Percentiles rank a stretch among this genome's conserved stretches.
Evolutionary conservation across 2,329 filamentous ascomycete genomes (phyloP).

Genomic region (Chrysosporium queenslandicum): DNA sequence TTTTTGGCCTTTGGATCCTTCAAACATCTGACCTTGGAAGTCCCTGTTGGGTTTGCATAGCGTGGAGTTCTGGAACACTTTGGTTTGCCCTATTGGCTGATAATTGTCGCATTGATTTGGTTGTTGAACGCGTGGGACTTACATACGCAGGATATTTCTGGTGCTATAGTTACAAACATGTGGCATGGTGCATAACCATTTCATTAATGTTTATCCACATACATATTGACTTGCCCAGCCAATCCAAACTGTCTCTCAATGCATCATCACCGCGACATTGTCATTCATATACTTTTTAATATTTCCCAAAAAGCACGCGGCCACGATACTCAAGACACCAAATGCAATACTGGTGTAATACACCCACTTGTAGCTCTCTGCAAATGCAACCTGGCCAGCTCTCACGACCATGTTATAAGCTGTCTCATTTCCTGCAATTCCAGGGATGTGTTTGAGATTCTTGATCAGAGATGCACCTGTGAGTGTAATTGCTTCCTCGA

Average conservation of each 20-base stretch:
- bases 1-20: too few relatives aligned
- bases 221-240: background rate
- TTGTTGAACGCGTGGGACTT: background rate
- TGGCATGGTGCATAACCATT: too few relatives aligned
- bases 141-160: too few relatives aligned
- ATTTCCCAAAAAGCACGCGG: slow-evolving; percentile 50
- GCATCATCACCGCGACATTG: slow-evolving; percentile 46
- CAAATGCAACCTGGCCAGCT: slow-evolving; percentile 49
- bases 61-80: too few relatives aligned
- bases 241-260: slow-evolving; percentile 13
- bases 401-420: slow-evolving; percentile 45
- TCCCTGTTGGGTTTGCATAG: background rate
- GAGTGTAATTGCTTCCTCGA: slow-evolving; percentile 44
- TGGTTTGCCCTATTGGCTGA: too few relatives aligned
- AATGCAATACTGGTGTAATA: slow-evolving; percentile 56
- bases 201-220: too few relatives aligned
- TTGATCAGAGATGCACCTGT: slow-evolving; percentile 46
- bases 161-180: too few relatives aligned
- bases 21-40: too few relatives aligned
- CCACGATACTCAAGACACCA: slow-evolving; percentile 47
- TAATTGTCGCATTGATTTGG: too few relatives aligned
- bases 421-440: slow-evolving; percentile 43
- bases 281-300: slow-evolving; percentile 51
- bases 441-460: slow-evolving; percentile 41
- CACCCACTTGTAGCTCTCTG: slow-evolving; percentile 50